Evolutionary conservation across 371 early-diverging fungal genomes (phyloP).

Genomic region (Mucor ambiguus): DNA sequence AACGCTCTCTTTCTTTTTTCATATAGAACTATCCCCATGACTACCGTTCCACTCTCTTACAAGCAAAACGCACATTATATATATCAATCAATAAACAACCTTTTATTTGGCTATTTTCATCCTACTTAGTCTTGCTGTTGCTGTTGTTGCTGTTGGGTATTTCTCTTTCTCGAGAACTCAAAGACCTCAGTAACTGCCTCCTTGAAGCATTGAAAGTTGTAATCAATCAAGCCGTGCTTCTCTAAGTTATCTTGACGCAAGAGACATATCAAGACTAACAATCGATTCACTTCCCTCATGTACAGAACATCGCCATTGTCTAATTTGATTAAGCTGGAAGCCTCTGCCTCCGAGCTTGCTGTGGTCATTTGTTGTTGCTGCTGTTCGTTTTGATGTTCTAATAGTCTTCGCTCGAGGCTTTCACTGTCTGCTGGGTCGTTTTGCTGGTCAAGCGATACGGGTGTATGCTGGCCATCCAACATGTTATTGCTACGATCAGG

Average conservation of each 20-base stretch:
- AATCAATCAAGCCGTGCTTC: slow-evolving; percentile 87
- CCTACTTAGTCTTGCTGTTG: background rate
- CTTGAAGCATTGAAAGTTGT: slow-evolving; percentile 84
- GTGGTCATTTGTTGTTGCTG: slow-evolving; percentile 6
- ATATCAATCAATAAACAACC: slow-evolving; percentile 1
- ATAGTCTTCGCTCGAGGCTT: slow-evolving; percentile 13
- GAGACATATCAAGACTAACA: slow-evolving; percentile 81
- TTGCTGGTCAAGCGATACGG: slow-evolving; percentile 17
- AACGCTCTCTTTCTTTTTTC: background rate
- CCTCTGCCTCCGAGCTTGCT: slow-evolving; percentile 35
- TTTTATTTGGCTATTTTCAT: slow-evolving; percentile 1
- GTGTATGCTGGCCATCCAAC: slow-evolving; percentile 20
- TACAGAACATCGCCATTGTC: slow-evolving; percentile 86
- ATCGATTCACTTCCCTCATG: slow-evolving; percentile 77
- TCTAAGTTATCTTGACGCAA: slow-evolving; percentile 87
- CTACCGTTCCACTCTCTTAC: background rate
- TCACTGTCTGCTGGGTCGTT: slow-evolving; percentile 6
- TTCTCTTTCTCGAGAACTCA: slow-evolving; percentile 58
- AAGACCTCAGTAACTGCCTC: slow-evolving; percentile 73
- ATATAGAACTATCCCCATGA: background rate
- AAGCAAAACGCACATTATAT: background rate
- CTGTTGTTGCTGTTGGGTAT: slow-evolving; percentile 31
- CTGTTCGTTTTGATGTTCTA: slow-evolving; percentile 22
- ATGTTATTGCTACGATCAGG: slow-evolving; percentile 8
- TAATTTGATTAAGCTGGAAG: slow-evolving; percentile 70